Base-by-base conservation (phyloP, 345 rosid genomes). In the Noccaea caerulescens region DNA sequence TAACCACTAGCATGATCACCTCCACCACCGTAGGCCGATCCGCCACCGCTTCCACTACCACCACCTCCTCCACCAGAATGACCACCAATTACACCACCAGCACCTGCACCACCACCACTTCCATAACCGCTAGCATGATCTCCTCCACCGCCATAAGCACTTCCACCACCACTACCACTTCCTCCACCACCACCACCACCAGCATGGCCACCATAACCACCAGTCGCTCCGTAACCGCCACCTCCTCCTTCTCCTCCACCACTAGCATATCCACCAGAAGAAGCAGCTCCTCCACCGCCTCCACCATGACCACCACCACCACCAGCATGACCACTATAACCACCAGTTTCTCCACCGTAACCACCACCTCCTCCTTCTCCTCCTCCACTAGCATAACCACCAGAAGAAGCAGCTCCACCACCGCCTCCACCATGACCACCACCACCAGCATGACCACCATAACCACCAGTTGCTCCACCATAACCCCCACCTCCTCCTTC, bases 281-380 rank as follows among this genome's bases (percentile, higher is more conserved):
- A 49, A 18, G 76, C 67, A 33, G 81, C 83, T 2, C 60, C 78
- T 5, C 84, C 85, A 44, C 77, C 71, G 1, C 78, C 80, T 55
- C 82, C 86, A 39, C 80, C 84, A 8, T 76, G 75, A 8, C 73
- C 61, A 9, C 79, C 79, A 1, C 78, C 82, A 4, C 83, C 79
- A 8, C 66, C 75, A 32, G 66, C 75, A 63, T 76, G 63, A 36
- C 71, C 79, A 46, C 71, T 71, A 11, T 63, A 69, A 3, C 82
- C 88, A 76, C 71, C 81, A 18, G 80, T 82, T 0, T 72, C 77
- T 16, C 84, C 85, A 64, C 76, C 75, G 0, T 81, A 79, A 52
- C 76, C 84, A 0, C 80, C 73, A 57, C 76, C 78, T 20, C 68
- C 84, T 58, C 76, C 78, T 67, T 74, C 78, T 43, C 78, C 72